phyloP scores from a whole-genome alignment of 202 grass and related monocot genomes.

The Hordeum pubiflorum region DNA sequence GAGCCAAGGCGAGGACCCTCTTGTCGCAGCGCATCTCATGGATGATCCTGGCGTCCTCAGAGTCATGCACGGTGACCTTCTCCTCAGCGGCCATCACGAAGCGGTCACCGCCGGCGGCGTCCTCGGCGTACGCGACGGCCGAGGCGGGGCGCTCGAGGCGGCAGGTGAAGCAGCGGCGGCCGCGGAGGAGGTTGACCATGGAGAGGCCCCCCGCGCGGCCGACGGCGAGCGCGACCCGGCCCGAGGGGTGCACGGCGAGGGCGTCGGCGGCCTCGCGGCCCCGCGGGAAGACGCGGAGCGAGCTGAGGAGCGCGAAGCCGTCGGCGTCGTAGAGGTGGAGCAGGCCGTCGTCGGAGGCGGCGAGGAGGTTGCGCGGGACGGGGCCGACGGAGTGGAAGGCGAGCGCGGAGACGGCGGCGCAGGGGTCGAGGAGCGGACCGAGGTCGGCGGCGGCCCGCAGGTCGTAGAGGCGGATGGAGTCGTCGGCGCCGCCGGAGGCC shows the following conservation, averaged over 20 bases:
- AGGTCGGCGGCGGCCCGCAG: constrained; percentile 56
- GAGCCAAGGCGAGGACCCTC: constrained; percentile 49
- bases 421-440: constrained; percentile 64
- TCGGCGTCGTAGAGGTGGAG: constrained; percentile 76
- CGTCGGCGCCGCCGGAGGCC: constrained; percentile 56
- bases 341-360: constrained; percentile 74
- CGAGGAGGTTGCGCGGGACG: constrained; percentile 76
- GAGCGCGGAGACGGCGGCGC: constrained; percentile 62
- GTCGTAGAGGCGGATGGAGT: constrained; percentile 78
- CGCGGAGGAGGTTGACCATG: constrained; percentile 76
- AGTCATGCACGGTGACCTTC: constrained; percentile 63
- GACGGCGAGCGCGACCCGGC: constrained; percentile 57
- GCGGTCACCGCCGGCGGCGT: constrained; percentile 20
- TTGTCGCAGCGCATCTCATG: constrained; percentile 53
- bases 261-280: constrained; percentile 34
- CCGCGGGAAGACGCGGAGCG: constrained; percentile 33
- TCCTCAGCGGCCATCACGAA: constrained; percentile 54
- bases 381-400: constrained; percentile 62
- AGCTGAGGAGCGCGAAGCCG: constrained; percentile 60
- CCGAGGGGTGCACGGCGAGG: constrained; percentile 65
- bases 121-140: constrained; percentile 32
- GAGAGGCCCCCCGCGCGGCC: constrained; percentile 50
- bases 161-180: constrained; percentile 60
- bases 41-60: constrained; percentile 62
- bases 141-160: constrained; percentile 60